Evolutionary conservation across 768 basidiomycete species (phyloP), one percentile per base, ranked within the genome.

Genomic region (Tremella fuciformis): DNA sequence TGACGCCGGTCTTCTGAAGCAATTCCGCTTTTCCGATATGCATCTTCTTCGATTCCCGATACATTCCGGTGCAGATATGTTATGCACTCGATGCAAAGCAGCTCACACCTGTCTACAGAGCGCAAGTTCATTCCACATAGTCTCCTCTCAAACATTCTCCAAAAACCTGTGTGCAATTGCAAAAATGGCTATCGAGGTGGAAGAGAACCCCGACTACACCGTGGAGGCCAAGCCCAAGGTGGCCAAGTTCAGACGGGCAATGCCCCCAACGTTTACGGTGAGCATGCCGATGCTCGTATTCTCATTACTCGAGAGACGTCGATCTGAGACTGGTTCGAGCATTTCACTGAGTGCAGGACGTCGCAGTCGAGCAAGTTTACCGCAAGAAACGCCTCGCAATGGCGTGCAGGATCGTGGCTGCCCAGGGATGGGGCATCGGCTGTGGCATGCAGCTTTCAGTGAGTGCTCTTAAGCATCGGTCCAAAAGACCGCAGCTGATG

Each of bases 381-480:
- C 7, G 56, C 13, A 57, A 38, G 38, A 49, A 49, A 13, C 47
- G 56, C 15, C 21, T 57, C 11, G 56, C 56, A 8, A 57, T 57
- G 56, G 56, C 56, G 9, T 57, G 56, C 34, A 11, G 56, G 26
- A 34, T 57, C 47, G 49, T 57, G 8, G 56, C 56, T 3, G 49
- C 47, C 16, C 48, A 57, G 34, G 56, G 56, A 16, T 57, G 56
- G 56, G 49, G 56, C 16, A 39, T 57, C 21, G 56, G 56, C 9
- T 57, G 56, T 37, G 29, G 26, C 2, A 57, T 57, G 56, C 37
- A 50, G 21, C 56, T 57, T 16, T 57, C 56, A 21, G 56, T 57
- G 48, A 50, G 56, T 29, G 6, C 39, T 7, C 3, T 24, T 21
- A 9, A 11, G 22, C 25, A 19, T n/a, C 4, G 25, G 49, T 18